These are phyloP conservation scores for Lathyrus tuberosus DNA, from an alignment of 306 rosid genomes.

Conservation along the genomic window DNA sequence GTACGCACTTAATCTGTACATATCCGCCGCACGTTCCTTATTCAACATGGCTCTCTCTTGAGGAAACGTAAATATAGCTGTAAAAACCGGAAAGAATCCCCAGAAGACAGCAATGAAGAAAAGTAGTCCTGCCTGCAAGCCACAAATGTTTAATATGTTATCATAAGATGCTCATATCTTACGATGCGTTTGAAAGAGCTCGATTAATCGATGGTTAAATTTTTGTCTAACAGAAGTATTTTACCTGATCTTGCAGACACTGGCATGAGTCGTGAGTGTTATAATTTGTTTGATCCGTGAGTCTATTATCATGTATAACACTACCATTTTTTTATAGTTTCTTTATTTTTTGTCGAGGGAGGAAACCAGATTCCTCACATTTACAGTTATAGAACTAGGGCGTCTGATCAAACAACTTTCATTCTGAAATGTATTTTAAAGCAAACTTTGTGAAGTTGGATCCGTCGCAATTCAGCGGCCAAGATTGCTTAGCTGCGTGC, in stretches of 20 bases:
- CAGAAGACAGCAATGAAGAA: conserved; percentile 97
- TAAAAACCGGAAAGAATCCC: conserved; percentile 98
- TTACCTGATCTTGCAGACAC: conserved; percentile 90
- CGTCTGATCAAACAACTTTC: background rate
- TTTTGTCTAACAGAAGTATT: conserved; percentile 6
- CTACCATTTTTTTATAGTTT: background rate
- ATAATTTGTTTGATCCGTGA: background rate
- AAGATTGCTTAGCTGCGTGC: background rate
- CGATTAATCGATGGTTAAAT: background rate
- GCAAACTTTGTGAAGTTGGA: background rate
- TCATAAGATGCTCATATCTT: background rate
- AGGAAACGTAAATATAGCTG: conserved; percentile 94
- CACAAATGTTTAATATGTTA: conserved; percentile 8
- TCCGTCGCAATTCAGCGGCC: background rate
- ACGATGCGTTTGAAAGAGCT: background rate
- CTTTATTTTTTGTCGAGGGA: background rate
- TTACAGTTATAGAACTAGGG: background rate
- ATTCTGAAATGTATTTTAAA: background rate
- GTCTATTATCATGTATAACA: background rate
- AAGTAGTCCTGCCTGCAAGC: conserved; percentile 85
- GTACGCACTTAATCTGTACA: conserved; percentile 96
- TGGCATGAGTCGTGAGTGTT: conserved; percentile 63
- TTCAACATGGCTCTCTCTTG: conserved; percentile 96
- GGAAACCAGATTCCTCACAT: background rate
- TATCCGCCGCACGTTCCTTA: conserved; percentile 94